A percentile compares a stretch with the other conserved stretches of the same genome.
These are phyloP conservation scores for Saccharomycopsis schoenii DNA, from an alignment of 805 yeast genomes.

Conservation along the genomic window DNA sequence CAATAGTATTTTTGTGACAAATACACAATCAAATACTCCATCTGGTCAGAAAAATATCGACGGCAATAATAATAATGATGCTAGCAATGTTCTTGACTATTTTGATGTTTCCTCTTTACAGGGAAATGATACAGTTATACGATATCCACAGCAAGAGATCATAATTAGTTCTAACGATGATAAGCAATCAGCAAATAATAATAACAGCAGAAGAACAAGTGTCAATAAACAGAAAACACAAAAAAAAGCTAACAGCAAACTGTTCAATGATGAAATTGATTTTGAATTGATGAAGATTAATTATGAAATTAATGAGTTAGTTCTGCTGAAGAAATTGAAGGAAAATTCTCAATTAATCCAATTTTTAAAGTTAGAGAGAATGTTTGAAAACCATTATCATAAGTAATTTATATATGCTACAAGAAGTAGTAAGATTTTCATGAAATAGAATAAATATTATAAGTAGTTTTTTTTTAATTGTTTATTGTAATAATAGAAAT, in stretches of 20 bases:
- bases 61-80: not conserved
- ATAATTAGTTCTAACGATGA: not conserved
- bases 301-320: slow-evolving; percentile 4
- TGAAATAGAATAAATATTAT: no score
- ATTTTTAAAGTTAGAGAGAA: slow-evolving; percentile 14
- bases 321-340: slow-evolving; percentile 2
- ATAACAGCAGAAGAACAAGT: not conserved
- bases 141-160: not conserved
- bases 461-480: no score
- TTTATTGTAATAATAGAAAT: no score
- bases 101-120: not conserved
- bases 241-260: not conserved
- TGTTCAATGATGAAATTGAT: slow-evolving; percentile 11
- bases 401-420: not conserved
- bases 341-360: slow-evolving; percentile 10
- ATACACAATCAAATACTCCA: not conserved
- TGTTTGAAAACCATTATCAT: slow-evolving; percentile 9
- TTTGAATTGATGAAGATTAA: slow-evolving; percentile 12
- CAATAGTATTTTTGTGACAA: not conserved
- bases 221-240: not conserved
- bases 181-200: not conserved
- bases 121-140: not conserved
- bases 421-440: no score
- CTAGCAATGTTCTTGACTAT: not conserved
- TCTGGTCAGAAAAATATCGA: not conserved